A percentile compares a stretch with the other conserved stretches of the same genome.
These are phyloP conservation scores for Liquidambar formosana DNA, from an alignment of 164 flowering plant species.

Conservation along the genomic window DNA sequence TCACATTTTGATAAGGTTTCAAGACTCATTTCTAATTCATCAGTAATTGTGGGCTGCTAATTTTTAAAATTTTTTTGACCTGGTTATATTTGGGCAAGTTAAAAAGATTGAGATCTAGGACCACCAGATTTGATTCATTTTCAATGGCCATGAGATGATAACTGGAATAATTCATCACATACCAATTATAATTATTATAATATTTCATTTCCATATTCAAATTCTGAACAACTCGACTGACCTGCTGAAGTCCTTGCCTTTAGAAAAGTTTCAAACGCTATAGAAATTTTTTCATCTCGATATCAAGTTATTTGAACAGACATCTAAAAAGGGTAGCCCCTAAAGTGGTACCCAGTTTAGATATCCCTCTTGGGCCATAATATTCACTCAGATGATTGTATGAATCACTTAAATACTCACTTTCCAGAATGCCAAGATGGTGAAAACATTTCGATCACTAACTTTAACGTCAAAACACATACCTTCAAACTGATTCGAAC, in stretches of 20 bases:
- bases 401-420: neutral
- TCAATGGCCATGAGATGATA: neutral
- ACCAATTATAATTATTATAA: neutral
- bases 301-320: no score
- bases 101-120: neutral
- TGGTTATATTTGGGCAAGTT: neutral
- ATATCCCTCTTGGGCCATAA: neutral
- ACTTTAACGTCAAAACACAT: slow-evolving; percentile 1
- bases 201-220: neutral
- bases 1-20: neutral
- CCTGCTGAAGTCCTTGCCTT: neutral
- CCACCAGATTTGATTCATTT: neutral
- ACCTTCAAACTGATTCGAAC: slow-evolving; percentile 97
- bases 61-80: neutral
- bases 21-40: neutral
- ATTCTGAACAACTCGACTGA: neutral
- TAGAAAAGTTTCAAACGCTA: neutral
- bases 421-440: neutral
- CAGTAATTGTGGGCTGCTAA: neutral
- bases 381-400: neutral
- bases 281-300: no score
- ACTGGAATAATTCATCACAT: no score
- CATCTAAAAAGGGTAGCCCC: no score
- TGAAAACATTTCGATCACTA: neutral
- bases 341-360: no score